Conservation (phyloP, 441 rosid genomes). For the California macrophylla region DNA sequence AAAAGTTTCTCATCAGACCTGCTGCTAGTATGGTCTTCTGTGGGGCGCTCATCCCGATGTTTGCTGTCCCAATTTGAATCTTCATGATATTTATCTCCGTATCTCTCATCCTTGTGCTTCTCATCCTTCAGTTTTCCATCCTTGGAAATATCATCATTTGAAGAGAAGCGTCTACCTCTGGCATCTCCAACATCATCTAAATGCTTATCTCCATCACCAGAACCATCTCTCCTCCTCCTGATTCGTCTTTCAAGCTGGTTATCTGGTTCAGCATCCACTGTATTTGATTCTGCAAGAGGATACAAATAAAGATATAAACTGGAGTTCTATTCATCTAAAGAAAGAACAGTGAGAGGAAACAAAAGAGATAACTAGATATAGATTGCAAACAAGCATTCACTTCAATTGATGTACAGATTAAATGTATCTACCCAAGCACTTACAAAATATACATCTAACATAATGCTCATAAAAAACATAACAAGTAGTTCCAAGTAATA, state of each 20-base stretch:
- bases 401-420: neutral
- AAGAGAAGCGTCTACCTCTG: conserved; percentile 30
- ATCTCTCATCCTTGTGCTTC: conserved; percentile 50
- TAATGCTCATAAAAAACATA: too few relatives aligned
- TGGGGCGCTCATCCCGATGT: conserved; percentile 44
- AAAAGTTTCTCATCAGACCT: conserved; percentile 52
- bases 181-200: conserved; percentile 46
- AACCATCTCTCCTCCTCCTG: conserved; percentile 60
- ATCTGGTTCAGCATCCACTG: conserved; percentile 44
- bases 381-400: neutral
- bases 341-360: neutral
- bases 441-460: neutral
- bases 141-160: conserved; percentile 43
- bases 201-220: conserved; percentile 48
- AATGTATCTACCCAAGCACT: neutral
- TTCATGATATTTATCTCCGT: conserved; percentile 47
- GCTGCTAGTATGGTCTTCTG: conserved; percentile 43
- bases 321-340: neutral
- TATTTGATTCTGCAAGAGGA: conserved; percentile 41
- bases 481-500: neutral
- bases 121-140: conserved; percentile 61
- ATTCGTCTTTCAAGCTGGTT: conserved; percentile 46
- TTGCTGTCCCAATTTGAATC: conserved; percentile 45
- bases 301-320: conserved; percentile 11
- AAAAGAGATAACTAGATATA: neutral